Base-by-base conservation (phyloP, 495 filamentous ascomycete genomes). In the Lepraria neglecta region DNA sequence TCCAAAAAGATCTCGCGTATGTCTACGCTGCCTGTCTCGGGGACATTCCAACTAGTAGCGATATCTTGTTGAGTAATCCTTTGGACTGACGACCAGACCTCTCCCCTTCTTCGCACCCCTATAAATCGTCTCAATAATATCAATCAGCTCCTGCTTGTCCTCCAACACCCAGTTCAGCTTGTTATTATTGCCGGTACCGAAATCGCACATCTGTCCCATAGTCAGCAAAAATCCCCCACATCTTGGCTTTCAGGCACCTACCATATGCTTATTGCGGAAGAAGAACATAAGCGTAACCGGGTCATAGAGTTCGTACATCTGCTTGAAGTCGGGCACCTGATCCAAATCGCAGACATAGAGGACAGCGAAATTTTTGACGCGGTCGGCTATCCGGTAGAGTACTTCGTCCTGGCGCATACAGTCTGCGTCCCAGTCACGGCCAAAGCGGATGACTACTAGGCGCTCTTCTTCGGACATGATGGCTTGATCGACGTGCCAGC, bases 141-240 rank as follows among this genome's bases (percentile, higher is more conserved):
- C 95, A 67, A 98, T 97, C 69, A 98, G 74, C 76, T 98, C 94
- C 73, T 98, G 94, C 75, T 98, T 97, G 70, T 98, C 94, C 75
- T 97, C 94, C 59, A 97, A 74, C 44, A 97, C 91, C 85, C 90
- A 97, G 74, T 97, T 97, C 68, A 95, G 79, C 72, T 95, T 96
- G 74, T 98, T 97, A 73, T 98, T 98, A 76, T 98, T 96, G 67
- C 94, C 94, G 6, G 95, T 97, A 14, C 94, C 92, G 65, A 96
- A 94, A 84, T 97, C 94, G 72, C 87, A 69, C 64, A 68, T 65
- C 59, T 60, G 35, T 21, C 27, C 28, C 15, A n/a, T 9, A 21
- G n/a, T 54, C 15, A 48, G 51, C 38, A 44, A 24, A 2, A n/a
- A 31, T 17, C n/a, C 4, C 56, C 2, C 11, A 35, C 1, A n/a